phyloP scores from a whole-genome alignment of 2,329 filamentous ascomycete genomes.

The Grosmannia serpens region DNA sequence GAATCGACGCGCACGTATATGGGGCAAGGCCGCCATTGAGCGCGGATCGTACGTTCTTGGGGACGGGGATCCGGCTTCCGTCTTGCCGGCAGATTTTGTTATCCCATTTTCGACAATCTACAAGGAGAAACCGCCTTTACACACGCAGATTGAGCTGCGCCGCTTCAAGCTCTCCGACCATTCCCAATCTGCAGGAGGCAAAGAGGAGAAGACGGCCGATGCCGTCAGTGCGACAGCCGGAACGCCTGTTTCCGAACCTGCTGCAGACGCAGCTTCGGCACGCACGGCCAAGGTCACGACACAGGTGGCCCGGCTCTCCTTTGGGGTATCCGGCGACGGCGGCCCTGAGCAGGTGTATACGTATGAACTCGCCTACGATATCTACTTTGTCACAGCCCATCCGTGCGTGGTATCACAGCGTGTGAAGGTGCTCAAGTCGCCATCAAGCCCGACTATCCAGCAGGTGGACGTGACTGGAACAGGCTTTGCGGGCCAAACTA shows the following conservation, averaged over 20 bases:
- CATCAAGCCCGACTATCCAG: conserved; percentile 47
- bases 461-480: conserved; percentile 41
- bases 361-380: conserved; percentile 41
- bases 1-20: conserved; percentile 35
- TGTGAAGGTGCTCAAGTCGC: conserved; percentile 46
- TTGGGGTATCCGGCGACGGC: conserved; percentile 29
- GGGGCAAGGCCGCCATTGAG: conserved; percentile 49
- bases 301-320: conserved; percentile 29
- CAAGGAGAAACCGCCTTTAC: conserved; percentile 29
- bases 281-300: conserved; percentile 19
- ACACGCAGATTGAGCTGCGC: conserved; percentile 36
- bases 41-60: conserved; percentile 49
- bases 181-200: background rate
- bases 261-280: conserved; percentile 11
- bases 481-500: conserved; percentile 29
- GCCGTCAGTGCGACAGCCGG: background rate
- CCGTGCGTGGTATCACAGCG: conserved; percentile 49
- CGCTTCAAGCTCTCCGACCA: conserved; percentile 31
- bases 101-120: conserved; percentile 48
- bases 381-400: conserved; percentile 55
- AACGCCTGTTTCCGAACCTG: background rate
- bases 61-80: conserved; percentile 39
- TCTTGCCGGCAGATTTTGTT: conserved; percentile 51
- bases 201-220: background rate
- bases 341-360: conserved; percentile 28